Percentiles rank a stretch among this genome's conserved stretches.
Conservation (phyloP, 2,329 filamentous ascomycete genomes). For the Ascochyta clinopodiicola region DNA sequence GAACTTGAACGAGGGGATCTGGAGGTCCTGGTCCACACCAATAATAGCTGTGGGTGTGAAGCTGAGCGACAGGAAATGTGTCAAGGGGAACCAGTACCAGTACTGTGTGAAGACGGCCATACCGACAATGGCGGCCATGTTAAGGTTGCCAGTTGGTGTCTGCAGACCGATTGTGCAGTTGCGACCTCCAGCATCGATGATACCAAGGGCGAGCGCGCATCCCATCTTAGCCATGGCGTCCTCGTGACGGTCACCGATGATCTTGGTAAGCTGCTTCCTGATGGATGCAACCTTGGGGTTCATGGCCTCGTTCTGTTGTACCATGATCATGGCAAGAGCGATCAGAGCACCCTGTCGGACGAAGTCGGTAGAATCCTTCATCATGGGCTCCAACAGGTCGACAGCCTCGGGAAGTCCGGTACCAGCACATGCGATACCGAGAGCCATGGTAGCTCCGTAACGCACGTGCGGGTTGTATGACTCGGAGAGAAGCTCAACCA, state of each 20-base stretch:
- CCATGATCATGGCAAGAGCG: slow-evolving; percentile 94
- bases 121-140: slow-evolving; percentile 97
- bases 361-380: slow-evolving; percentile 98
- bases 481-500: slow-evolving; percentile 97
- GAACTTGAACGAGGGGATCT: slow-evolving; percentile 94
- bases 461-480: slow-evolving; percentile 99
- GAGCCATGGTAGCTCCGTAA: slow-evolving; percentile 96
- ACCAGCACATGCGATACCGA: slow-evolving; percentile 96
- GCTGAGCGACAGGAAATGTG: slow-evolving; percentile 93
- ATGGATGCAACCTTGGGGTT: slow-evolving; percentile 94
- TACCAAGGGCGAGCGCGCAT: slow-evolving; percentile 89
- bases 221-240: slow-evolving; percentile 99
- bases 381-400: slow-evolving; percentile 96
- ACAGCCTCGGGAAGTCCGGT: slow-evolving; percentile 96
- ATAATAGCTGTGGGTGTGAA: slow-evolving; percentile 98
- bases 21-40: slow-evolving; percentile 89
- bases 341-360: slow-evolving; percentile 96
- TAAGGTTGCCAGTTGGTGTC: slow-evolving; percentile 96
- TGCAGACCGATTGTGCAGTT: slow-evolving; percentile 99
- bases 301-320: slow-evolving; percentile 99
- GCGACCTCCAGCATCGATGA: slow-evolving; percentile 95
- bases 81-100: slow-evolving; percentile 99
- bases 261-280: slow-evolving; percentile 92
- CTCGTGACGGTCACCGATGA: slow-evolving; percentile 92
- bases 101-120: slow-evolving; percentile 99